These are phyloP conservation scores for Tylopilus felleus DNA, from an alignment of 768 basidiomycete species.

Conservation along the genomic window DNA sequence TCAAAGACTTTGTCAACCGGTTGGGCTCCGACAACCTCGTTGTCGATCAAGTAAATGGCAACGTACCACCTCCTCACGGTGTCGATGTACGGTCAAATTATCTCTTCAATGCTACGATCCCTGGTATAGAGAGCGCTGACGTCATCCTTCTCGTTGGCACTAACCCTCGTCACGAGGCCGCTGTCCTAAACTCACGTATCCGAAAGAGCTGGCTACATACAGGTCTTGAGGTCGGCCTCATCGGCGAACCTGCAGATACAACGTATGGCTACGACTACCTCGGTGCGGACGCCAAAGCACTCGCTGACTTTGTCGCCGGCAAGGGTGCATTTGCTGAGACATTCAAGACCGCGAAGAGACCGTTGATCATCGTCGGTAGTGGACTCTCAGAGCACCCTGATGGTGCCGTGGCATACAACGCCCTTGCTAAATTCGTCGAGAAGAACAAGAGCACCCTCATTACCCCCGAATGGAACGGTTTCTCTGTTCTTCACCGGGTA, in stretches of 20 bases:
- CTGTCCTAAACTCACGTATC: constrained; percentile 95
- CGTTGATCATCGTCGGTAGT: constrained; percentile 91
- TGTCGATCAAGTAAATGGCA: constrained; percentile 70
- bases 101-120: constrained; percentile 91
- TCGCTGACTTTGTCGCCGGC: constrained; percentile 74
- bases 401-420: constrained; percentile 72
- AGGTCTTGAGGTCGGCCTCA: constrained; percentile 79
- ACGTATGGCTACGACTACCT: constrained; percentile 93
- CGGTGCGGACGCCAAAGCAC: constrained; percentile 69
- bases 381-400: constrained; percentile 82
- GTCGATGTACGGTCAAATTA: constrained; percentile 95
- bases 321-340: constrained; percentile 79
- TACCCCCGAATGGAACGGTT: constrained; percentile 94
- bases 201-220: constrained; percentile 92
- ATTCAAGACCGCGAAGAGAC: constrained; percentile 87
- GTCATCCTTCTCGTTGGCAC: constrained; percentile 92
- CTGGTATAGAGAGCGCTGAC: constrained; percentile 88
- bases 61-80: constrained; percentile 67
- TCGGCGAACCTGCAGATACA: constrained; percentile 89
- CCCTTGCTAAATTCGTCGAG: constrained; percentile 77
- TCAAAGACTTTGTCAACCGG: constrained; percentile 91
- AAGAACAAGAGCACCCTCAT: constrained; percentile 70
- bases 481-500: constrained; percentile 89
- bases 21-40: constrained; percentile 93
- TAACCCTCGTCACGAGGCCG: constrained; percentile 95